Percentiles rank a stretch among this genome's conserved stretches.
phyloP scores from a whole-genome alignment of 148 eudicot genomes.

The Dianthus caryophyllus region DNA sequence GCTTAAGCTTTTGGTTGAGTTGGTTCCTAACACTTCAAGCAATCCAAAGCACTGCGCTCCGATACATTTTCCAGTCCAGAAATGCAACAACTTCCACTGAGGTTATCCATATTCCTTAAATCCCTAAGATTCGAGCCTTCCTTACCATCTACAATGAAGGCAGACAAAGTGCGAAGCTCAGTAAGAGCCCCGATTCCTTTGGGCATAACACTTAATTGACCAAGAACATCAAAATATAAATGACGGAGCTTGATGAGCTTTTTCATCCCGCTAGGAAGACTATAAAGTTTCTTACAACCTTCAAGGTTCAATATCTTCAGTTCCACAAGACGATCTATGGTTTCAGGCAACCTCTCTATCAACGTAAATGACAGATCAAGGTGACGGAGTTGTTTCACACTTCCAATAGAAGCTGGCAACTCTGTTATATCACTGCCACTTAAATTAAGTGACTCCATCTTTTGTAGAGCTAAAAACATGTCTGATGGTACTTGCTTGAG shows the following conservation, averaged over 20 bases:
- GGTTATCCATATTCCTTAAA: constrained; percentile 21
- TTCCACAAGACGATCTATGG: constrained; percentile 4
- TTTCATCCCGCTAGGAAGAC: constrained; percentile 20
- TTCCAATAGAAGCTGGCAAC: constrained; percentile 11
- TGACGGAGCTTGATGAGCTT: constrained; percentile 23
- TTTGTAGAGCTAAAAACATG: background rate
- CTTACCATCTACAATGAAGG: constrained; percentile 25
- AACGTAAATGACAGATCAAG: constrained; percentile 20
- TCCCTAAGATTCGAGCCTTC: constrained; percentile 20
- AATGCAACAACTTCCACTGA: constrained; percentile 27
- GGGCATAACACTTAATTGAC: constrained; percentile 26
- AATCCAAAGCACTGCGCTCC: too few relatives aligned
- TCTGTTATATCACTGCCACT: constrained; percentile 14
- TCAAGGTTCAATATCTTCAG: constrained; percentile 18
- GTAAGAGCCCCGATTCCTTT: constrained; percentile 19
- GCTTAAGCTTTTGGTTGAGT: too few relatives aligned
- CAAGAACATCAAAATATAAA: constrained; percentile 27
- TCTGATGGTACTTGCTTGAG: background rate
- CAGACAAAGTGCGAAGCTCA: constrained; percentile 24
- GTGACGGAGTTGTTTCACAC: background rate
- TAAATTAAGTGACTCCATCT: background rate
- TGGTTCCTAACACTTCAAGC: too few relatives aligned
- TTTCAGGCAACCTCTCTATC: constrained; percentile 14
- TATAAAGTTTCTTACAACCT: constrained; percentile 7
- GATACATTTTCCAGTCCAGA: constrained; percentile 25